Percentiles rank a stretch among this genome's conserved stretches.
These are phyloP conservation scores for Chiua virens DNA, from an alignment of 768 basidiomycete species.

Conservation along the genomic window DNA sequence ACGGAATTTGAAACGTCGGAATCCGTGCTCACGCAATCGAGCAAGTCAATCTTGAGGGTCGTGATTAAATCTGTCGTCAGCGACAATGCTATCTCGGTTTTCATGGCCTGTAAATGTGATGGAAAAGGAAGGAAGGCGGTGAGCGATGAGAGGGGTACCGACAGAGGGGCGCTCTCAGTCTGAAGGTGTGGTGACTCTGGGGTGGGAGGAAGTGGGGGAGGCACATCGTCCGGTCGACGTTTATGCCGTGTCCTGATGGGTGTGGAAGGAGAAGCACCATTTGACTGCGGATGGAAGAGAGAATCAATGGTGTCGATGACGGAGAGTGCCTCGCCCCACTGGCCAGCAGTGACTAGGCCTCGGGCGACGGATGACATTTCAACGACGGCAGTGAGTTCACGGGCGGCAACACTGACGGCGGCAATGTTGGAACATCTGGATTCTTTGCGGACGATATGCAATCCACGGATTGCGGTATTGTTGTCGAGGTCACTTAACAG, in stretches of 20 bases:
- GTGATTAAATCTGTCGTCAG: constrained; percentile 77
- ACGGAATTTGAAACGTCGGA: constrained; percentile 11
- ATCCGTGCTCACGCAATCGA: constrained; percentile 45
- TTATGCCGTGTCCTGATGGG: constrained; percentile 4
- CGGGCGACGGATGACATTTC: constrained; percentile 76
- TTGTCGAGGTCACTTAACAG: constrained; percentile 77
- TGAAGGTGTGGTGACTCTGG: constrained; percentile 29
- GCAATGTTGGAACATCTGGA: constrained; percentile 59
- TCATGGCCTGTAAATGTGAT: constrained; percentile 64
- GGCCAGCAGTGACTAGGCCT: constrained; percentile 75
- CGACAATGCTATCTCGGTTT: constrained; percentile 72
- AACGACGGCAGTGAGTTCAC: constrained; percentile 64
- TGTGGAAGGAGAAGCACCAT: constrained; percentile 5
- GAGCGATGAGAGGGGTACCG: constrained; percentile 65
- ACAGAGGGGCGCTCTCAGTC: constrained; percentile 30
- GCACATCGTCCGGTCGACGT: constrained; percentile 16
- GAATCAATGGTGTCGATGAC: constrained; percentile 67
- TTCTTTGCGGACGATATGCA: constrained; percentile 70
- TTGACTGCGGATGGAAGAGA: constrained; percentile 45
- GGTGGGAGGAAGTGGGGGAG: constrained; percentile 37
- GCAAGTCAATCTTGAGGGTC: constrained; percentile 65
- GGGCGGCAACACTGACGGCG: constrained; percentile 59
- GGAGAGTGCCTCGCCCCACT: constrained; percentile 84
- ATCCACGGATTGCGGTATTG: constrained; percentile 73
- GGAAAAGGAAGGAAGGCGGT: constrained; percentile 77